These are phyloP conservation scores for Barnettozyma vustinii DNA, from an alignment of 805 yeast genomes.

Conservation along the genomic window DNA sequence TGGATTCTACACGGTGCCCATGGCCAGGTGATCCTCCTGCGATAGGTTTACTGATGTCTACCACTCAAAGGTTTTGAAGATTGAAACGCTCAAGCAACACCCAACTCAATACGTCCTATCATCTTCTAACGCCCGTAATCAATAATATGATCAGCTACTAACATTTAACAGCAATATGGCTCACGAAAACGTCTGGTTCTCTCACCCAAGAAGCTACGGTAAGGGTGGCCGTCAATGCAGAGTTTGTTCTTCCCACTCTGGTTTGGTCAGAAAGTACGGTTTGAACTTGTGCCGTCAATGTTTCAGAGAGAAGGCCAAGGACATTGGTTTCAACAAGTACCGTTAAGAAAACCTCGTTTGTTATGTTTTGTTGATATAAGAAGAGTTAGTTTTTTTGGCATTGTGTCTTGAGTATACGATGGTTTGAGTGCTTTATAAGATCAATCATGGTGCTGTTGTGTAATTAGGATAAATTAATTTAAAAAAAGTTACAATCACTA, in stretches of 20 bases:
- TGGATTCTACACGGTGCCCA: too few relatives aligned
- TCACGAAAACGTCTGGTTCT: conserved; percentile 99
- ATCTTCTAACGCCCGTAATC: background rate
- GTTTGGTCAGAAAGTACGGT: conserved; percentile 99
- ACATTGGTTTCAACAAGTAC: conserved; percentile 98
- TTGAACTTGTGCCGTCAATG: conserved; percentile 99
- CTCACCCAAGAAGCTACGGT: conserved; percentile 99
- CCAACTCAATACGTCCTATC: background rate
- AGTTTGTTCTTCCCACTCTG: conserved; percentile 97
- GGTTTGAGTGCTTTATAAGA: conserved; percentile 3
- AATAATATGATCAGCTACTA: conserved; percentile 13
- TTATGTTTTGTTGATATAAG: conserved; percentile 7
- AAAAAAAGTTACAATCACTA: conserved; percentile 10
- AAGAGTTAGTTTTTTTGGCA: conserved; percentile 6
- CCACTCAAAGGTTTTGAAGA: too few relatives aligned
- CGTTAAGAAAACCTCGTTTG: conserved; percentile 58
- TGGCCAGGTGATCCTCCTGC: too few relatives aligned
- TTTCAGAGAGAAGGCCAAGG: conserved; percentile 99
- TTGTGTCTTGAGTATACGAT: conserved; percentile 5
- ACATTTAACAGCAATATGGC: conserved; percentile 73
- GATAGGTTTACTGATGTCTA: too few relatives aligned
- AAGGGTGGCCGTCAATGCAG: conserved; percentile 99
- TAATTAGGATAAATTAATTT: conserved; percentile 12
- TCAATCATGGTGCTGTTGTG: conserved; percentile 16
- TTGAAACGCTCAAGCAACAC: too few relatives aligned